Percentiles rank a stretch among this genome's conserved stretches.
phyloP scores from a whole-genome alignment of 2,329 filamentous ascomycete species.

The Scleromitrula shiraiana region DNA sequence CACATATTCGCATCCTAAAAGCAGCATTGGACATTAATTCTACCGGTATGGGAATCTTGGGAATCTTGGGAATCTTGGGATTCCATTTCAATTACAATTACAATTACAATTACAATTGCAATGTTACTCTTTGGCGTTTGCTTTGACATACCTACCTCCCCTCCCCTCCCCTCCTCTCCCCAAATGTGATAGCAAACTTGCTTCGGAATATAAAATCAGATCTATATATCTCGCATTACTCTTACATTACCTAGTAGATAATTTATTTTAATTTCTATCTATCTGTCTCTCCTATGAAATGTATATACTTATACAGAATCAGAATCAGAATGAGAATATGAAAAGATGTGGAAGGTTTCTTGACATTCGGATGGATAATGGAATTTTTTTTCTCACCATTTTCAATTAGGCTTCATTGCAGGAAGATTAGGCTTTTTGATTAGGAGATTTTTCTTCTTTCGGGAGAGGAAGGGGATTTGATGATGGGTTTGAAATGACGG shows the following conservation, averaged over 20 bases:
- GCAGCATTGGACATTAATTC: slow-evolving; percentile 4
- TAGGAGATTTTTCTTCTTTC: not conserved
- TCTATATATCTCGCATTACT: too few species aligned
- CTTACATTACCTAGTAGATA: too few species aligned
- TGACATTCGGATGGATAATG: slow-evolving; percentile 7
- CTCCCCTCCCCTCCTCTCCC: too few species aligned
- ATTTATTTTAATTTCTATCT: too few species aligned
- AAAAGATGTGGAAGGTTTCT: not conserved
- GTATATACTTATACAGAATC: too few species aligned
- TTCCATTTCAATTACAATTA: too few species aligned
- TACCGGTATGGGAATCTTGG: not conserved
- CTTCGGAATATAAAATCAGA: not conserved
- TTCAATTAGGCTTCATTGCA: slow-evolving; percentile 21
- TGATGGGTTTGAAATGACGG: not conserved
- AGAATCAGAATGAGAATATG: too few species aligned
- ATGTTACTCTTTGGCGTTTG: not conserved
- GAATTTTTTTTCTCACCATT: too few species aligned
- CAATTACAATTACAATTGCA: not conserved
- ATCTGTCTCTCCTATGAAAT: too few species aligned
- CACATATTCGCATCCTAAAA: slow-evolving; percentile 4
- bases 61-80: not conserved
- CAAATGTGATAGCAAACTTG: too few species aligned
- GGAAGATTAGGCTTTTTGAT: slow-evolving; percentile 10
- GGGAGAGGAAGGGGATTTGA: not conserved
- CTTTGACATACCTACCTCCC: too few species aligned